A percentile compares a stretch with the other conserved stretches of the same genome.
Evolutionary conservation across 441 rosid genomes (phyloP).

Genomic region (Adansonia madagascariensis): DNA sequence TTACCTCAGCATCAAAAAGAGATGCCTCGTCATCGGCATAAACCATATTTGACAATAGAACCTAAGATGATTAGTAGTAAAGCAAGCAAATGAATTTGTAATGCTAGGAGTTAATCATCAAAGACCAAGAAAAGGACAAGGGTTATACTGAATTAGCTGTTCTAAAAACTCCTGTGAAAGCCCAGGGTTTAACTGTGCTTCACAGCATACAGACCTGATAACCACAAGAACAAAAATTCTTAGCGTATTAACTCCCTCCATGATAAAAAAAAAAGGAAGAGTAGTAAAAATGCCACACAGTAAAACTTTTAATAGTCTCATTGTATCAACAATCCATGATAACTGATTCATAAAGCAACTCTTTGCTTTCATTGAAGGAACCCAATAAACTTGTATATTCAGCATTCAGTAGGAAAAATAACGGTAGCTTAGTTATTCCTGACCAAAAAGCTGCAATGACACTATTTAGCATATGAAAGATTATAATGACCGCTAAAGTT

Average conservation of each 20-base stretch:
- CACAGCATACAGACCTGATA: constrained; percentile 89
- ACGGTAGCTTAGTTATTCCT: neutral
- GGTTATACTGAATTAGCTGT: constrained; percentile 65
- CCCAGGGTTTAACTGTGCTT: constrained; percentile 77
- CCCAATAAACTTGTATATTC: neutral
- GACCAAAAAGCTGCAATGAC: neutral
- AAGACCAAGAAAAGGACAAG: constrained; percentile 23
- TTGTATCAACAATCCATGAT: neutral
- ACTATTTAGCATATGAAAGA: neutral
- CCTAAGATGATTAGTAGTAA: constrained; percentile 41
- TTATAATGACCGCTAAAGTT: neutral
- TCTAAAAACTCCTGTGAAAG: constrained; percentile 80
- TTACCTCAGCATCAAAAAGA: constrained; percentile 84
- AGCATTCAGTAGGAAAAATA: neutral
- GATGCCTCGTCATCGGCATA: constrained; percentile 98
- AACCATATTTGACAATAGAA: constrained; percentile 90
- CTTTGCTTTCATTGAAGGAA: neutral
- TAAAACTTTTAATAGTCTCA: neutral
- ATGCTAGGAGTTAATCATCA: neutral
- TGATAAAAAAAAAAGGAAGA: neutral
- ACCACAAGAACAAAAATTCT: constrained; percentile 19
- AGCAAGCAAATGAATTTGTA: neutral
- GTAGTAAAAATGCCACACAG: neutral
- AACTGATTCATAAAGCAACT: neutral
- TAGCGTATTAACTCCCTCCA: neutral